Evolutionary conservation across 2,329 filamentous ascomycete genomes (phyloP).

Genomic region (Tolypocladium cylindrosporum): DNA sequence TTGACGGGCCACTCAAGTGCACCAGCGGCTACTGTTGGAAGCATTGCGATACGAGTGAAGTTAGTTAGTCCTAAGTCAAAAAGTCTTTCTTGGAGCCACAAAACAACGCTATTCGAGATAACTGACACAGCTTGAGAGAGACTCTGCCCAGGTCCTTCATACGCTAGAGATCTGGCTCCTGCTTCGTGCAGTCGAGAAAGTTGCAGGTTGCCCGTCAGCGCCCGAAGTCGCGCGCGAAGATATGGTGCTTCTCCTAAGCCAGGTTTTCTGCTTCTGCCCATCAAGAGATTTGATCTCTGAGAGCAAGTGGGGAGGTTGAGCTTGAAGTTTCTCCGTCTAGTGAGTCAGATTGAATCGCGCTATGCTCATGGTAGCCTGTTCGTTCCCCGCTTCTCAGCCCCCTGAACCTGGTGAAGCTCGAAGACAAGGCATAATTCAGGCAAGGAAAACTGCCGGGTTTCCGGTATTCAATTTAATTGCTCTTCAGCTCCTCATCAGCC

Average conservation of each 20-base stretch:
- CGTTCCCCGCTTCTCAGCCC: neutral
- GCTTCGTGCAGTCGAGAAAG: neutral
- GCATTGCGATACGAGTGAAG: neutral
- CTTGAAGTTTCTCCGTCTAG: too few species aligned
- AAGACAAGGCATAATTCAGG: neutral
- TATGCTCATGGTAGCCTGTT: too few species aligned
- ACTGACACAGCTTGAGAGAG: neutral
- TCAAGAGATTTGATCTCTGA: too few species aligned
- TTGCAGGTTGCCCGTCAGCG: neutral
- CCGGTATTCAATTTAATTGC: neutral
- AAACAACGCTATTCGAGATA: neutral
- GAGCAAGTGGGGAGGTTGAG: too few species aligned
- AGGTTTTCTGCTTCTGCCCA: too few species aligned
- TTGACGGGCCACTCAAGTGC: neutral
- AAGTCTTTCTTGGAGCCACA: neutral
- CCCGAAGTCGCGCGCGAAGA: too few species aligned
- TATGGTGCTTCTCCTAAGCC: neutral
- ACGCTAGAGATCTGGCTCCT: too few species aligned
- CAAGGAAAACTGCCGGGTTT: neutral
- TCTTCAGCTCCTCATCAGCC: neutral
- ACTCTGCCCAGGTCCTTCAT: too few species aligned
- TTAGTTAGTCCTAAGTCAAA: neutral
- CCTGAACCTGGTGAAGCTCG: neutral
- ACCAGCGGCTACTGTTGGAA: neutral
- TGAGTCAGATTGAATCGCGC: too few species aligned